Percentiles rank a stretch among this genome's conserved stretches.
These are phyloP conservation scores for Xylariaceae sp. DNA, from an alignment of 2,329 filamentous ascomycete species.

Conservation along the genomic window DNA sequence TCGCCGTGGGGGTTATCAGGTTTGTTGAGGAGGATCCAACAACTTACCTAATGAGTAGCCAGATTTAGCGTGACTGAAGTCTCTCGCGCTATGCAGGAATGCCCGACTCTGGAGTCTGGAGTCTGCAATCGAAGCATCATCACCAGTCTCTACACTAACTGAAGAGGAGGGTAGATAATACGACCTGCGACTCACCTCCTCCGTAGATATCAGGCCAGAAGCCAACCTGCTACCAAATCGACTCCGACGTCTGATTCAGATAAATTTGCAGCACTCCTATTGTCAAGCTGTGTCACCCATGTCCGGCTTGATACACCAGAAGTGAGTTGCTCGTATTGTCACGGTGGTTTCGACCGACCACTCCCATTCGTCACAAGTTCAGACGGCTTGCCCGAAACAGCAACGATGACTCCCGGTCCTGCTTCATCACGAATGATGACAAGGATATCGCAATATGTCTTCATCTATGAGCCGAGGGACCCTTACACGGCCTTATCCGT, in stretches of 20 bases:
- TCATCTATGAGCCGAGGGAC: conserved; percentile 26
- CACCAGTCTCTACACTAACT: background rate
- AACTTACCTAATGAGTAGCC: background rate
- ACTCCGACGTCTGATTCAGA: background rate
- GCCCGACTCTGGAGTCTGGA: background rate
- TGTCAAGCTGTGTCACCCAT: background rate
- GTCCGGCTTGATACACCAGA: background rate
- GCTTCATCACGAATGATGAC: conserved; percentile 27
- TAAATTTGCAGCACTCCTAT: background rate
- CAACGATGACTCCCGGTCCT: conserved; percentile 11
- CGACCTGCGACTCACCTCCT: background rate
- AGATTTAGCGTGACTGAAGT: background rate
- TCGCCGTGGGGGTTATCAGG: too few species aligned
- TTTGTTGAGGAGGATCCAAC: background rate
- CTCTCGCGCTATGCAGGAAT: background rate
- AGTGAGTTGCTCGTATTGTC: background rate
- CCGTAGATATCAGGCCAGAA: background rate
- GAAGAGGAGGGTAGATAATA: background rate
- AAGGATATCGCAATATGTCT: conserved; percentile 28
- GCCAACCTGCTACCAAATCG: background rate
- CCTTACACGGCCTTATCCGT: conserved; percentile 8
- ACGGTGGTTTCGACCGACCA: background rate
- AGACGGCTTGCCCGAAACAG: background rate
- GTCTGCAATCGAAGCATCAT: background rate
- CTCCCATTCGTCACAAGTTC: background rate